phyloP scores from a whole-genome alignment of 345 rosid genomes.

The Durio zibethinus region DNA sequence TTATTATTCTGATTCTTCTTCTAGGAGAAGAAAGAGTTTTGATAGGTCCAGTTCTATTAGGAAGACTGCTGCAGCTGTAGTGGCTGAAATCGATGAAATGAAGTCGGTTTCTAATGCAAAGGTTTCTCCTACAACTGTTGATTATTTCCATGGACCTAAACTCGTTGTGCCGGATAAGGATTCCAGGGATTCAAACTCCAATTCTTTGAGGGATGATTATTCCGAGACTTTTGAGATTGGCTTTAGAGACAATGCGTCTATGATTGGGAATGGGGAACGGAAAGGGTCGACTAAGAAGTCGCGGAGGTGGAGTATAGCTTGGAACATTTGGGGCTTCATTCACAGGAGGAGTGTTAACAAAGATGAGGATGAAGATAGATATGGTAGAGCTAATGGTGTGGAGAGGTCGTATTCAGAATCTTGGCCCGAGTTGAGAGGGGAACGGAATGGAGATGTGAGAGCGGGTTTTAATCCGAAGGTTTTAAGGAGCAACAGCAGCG shows the following conservation, averaged over 20 bases:
- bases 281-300: slow-evolving; percentile 61
- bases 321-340: slow-evolving; percentile 85
- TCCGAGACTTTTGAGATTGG: slow-evolving; percentile 70
- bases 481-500: slow-evolving; percentile 88
- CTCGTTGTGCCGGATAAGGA: slow-evolving; percentile 41
- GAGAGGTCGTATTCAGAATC: slow-evolving; percentile 81
- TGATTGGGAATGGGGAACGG: slow-evolving; percentile 49
- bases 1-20: slow-evolving; percentile 77
- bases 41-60: slow-evolving; percentile 77
- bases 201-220: slow-evolving; percentile 70
- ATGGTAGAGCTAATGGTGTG: slow-evolving; percentile 55
- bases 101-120: slow-evolving; percentile 65
- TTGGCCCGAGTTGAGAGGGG: slow-evolving; percentile 79
- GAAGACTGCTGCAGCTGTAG: slow-evolving; percentile 74
- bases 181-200: slow-evolving; percentile 57
- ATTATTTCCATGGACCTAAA: slow-evolving; percentile 44
- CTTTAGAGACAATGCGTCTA: slow-evolving; percentile 49
- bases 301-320: slow-evolving; percentile 72
- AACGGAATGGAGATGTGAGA: slow-evolving; percentile 51
- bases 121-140: slow-evolving; percentile 62
- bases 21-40: slow-evolving; percentile 69
- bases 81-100: slow-evolving; percentile 75
- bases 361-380: slow-evolving; percentile 71
- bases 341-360: slow-evolving; percentile 59
- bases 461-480: slow-evolving; percentile 70